Base-by-base conservation (phyloP, 2,329 filamentous ascomycete species). In the Cladophialophora psammophila region DNA sequence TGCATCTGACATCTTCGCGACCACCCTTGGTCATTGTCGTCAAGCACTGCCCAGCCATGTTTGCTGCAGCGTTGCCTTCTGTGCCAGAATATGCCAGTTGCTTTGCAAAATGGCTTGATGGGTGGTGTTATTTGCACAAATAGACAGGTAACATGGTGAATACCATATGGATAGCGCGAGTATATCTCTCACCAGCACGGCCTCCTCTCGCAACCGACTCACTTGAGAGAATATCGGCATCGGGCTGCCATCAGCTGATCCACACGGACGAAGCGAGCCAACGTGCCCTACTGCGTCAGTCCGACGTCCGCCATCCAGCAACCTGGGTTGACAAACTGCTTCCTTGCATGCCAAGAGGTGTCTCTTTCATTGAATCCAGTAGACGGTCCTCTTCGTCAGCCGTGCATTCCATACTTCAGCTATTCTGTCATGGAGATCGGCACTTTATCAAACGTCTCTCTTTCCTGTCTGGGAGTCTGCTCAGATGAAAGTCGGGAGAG, bases 391-490 rank as follows among this genome's bases (percentile, higher is more conserved):
- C 9, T 12, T 26, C 8, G 18, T 10, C 45, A 31, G 45, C 45
- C 10, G 20, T 2, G 4, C 18, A 8, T 18, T 50, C 26, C 20
- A 50, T 12, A 26, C 9, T 48, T 48, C 45, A 50, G n/a, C 45
- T 5, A 10, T 31, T 3, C 9, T 5, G 6, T 3, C 18, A 50
- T 50, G 45, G 45, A 50, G 45, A 50, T 50, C 45, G 18, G 45
- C 45, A 26, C 45, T 50, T 50, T 31, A 31, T 50, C 45, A 10
- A 50, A 50, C 45, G 45, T n/a, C 53, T 55, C 53, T 55, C 53
- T 55, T 55, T 55, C 53, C 53, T 55, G 53, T 55, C 53, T 55
- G 18, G 53, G 53, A 35, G 6, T 31, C 35, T 18, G 31, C 26
- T 9, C 20, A 55, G 53, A 55, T 8, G 31, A 35, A 36, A 34